Percentiles rank a stretch among this genome's conserved stretches.
These are phyloP conservation scores for Candida mesenterica DNA, from an alignment of 1,139 yeast species.

Conservation along the genomic window DNA sequence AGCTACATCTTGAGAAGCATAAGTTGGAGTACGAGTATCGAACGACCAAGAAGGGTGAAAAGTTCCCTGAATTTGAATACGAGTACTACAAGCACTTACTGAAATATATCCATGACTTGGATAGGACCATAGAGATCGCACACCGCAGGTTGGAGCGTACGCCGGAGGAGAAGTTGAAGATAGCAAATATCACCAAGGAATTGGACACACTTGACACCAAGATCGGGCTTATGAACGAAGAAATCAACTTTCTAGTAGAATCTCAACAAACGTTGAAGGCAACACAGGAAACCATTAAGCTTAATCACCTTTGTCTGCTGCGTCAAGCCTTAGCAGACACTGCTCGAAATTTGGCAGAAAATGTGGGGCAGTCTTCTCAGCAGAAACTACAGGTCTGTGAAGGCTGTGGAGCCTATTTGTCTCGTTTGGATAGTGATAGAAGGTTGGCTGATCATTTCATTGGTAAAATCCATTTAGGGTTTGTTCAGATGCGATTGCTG, in stretches of 20 bases:
- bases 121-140: constrained; percentile 64
- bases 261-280: constrained; percentile 54
- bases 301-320: constrained; percentile 44
- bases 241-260: constrained; percentile 56
- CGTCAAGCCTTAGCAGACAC: constrained; percentile 51
- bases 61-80: constrained; percentile 65
- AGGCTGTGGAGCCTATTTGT: constrained; percentile 87
- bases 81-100: constrained; percentile 62
- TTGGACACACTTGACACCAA: constrained; percentile 65
- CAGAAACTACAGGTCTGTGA: constrained; percentile 91
- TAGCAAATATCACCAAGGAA: constrained; percentile 61
- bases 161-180: constrained; percentile 69
- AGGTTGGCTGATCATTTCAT: constrained; percentile 88
- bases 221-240: constrained; percentile 69
- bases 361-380: constrained; percentile 81
- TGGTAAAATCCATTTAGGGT: constrained; percentile 85
- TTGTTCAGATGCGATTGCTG: constrained; percentile 70
- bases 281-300: constrained; percentile 43
- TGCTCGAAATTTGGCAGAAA: constrained; percentile 64
- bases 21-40: constrained; percentile 69
- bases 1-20: constrained; percentile 72
- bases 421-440: constrained; percentile 83
- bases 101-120: constrained; percentile 62
- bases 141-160: constrained; percentile 71
- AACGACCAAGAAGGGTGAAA: constrained; percentile 50